These are phyloP conservation scores for Zanthoxylum bungeanum DNA, from an alignment of 345 rosid genomes.

Conservation along the genomic window DNA sequence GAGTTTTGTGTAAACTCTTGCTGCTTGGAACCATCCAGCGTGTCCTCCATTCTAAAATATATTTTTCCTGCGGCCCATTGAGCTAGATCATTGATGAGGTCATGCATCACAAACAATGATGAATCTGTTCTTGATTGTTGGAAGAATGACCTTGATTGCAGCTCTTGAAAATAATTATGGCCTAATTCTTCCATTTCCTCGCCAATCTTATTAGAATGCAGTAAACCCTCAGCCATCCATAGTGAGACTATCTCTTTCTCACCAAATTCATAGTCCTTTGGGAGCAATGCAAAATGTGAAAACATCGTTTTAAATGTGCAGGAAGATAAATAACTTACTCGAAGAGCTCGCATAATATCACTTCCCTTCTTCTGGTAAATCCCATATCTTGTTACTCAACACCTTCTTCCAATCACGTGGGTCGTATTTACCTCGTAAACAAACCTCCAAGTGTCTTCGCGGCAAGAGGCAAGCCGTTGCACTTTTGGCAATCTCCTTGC, in stretches of 20 bases:
- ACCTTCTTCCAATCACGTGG: background rate
- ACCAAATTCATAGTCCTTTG: conserved; percentile 8
- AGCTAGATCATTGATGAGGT: too few relatives aligned
- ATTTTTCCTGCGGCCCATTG: too few relatives aligned
- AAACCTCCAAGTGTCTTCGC: too few relatives aligned
- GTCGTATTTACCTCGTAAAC: background rate
- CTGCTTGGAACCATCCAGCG: background rate
- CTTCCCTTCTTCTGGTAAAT: background rate
- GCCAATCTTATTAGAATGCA: background rate
- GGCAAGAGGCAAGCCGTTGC: too few relatives aligned
- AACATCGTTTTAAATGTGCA: background rate
- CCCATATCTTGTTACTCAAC: background rate
- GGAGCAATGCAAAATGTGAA: conserved; percentile 1
- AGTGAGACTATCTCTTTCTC: background rate
- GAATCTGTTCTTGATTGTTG: background rate
- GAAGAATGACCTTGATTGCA: background rate
- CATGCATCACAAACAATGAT: conserved; percentile 4
- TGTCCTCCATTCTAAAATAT: too few relatives aligned
- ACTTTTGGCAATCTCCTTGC: background rate
- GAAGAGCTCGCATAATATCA: background rate
- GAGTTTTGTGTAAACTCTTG: background rate
- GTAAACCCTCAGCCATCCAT: background rate
- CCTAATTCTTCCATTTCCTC: conserved; percentile 11
- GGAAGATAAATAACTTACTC: background rate
- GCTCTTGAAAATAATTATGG: background rate